phyloP scores from a whole-genome alignment of 306 rosid species.

The Trichosanthes truncata region DNA sequence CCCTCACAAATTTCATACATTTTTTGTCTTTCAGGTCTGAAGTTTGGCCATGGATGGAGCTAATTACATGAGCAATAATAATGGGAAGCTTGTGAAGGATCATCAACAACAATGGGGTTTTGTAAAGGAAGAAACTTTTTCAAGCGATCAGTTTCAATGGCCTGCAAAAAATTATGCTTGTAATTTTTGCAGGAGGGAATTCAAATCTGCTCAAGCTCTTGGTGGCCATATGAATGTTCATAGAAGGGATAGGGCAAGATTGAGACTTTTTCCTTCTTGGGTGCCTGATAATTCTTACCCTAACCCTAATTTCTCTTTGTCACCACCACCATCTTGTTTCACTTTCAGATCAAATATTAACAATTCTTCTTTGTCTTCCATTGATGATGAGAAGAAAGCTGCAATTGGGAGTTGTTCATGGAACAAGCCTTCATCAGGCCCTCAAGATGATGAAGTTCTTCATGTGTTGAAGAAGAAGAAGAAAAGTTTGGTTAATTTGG shows the following conservation, averaged over 20 bases:
- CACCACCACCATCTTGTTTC: conserved; percentile 18
- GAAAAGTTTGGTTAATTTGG: conserved; percentile 24
- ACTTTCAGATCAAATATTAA: neutral
- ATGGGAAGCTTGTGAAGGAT: conserved; percentile 22
- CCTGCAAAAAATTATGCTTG: conserved; percentile 48
- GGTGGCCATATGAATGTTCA: conserved; percentile 95
- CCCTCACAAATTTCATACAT: neutral
- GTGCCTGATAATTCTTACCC: conserved; percentile 20
- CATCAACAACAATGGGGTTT: conserved; percentile 9
- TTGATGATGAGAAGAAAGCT: conserved; percentile 25
- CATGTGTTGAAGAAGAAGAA: conserved; percentile 25
- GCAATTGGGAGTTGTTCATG: conserved; percentile 14
- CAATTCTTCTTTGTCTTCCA: neutral
- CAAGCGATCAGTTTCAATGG: conserved; percentile 32
- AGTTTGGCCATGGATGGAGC: conserved; percentile 42
- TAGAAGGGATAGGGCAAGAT: conserved; percentile 74
- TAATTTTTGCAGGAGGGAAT: conserved; percentile 76
- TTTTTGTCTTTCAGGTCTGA: neutral
- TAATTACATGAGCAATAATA: conserved; percentile 12
- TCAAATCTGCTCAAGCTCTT: conserved; percentile 79
- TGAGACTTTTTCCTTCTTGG: conserved; percentile 39
- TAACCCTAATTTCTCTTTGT: conserved; percentile 19
- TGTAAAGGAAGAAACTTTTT: conserved; percentile 28
- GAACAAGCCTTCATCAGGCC: neutral
- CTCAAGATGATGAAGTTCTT: neutral